A percentile compares a stretch with the other conserved stretches of the same genome.
Evolutionary conservation across 1,139 yeast species (phyloP).

Genomic region (Yamadazyma sp.): DNA sequence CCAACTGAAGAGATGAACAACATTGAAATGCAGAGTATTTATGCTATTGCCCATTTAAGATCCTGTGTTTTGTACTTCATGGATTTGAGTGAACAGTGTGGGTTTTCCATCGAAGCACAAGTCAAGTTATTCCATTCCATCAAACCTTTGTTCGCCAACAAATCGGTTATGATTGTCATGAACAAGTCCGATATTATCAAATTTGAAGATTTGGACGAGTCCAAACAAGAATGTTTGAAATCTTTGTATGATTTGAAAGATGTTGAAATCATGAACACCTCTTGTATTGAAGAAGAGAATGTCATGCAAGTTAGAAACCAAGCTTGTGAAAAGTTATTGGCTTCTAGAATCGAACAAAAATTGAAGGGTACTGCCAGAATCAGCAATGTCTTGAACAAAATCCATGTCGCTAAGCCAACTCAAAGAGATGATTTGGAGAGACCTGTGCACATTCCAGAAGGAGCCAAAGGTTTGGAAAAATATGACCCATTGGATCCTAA

Average conservation of each 20-base stretch:
- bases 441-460: constrained; percentile 80
- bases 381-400: constrained; percentile 85
- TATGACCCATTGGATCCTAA: constrained; percentile 81
- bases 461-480: constrained; percentile 55
- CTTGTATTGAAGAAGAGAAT: constrained; percentile 93
- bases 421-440: constrained; percentile 85
- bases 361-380: constrained; percentile 92
- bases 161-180: constrained; percentile 91
- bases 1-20: constrained; percentile 99
- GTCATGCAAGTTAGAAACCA: constrained; percentile 95
- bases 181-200: constrained; percentile 91
- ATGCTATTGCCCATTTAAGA: constrained; percentile 97
- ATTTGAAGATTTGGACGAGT: constrained; percentile 78
- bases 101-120: constrained; percentile 95
- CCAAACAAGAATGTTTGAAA: constrained; percentile 70
- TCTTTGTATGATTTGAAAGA: constrained; percentile 65
- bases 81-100: constrained; percentile 99
- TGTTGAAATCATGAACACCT: constrained; percentile 89
- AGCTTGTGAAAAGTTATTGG: constrained; percentile 94
- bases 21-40: constrained; percentile 98
- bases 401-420: constrained; percentile 90
- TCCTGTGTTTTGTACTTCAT: constrained; percentile 94
- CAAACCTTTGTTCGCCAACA: constrained; percentile 95
- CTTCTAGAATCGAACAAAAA: constrained; percentile 96
- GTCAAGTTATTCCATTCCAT: constrained; percentile 95